Evolutionary conservation across 306 rosid species (phyloP), one percentile per base, ranked within the genome.

Genomic region (Vachellia pachyceras): DNA sequence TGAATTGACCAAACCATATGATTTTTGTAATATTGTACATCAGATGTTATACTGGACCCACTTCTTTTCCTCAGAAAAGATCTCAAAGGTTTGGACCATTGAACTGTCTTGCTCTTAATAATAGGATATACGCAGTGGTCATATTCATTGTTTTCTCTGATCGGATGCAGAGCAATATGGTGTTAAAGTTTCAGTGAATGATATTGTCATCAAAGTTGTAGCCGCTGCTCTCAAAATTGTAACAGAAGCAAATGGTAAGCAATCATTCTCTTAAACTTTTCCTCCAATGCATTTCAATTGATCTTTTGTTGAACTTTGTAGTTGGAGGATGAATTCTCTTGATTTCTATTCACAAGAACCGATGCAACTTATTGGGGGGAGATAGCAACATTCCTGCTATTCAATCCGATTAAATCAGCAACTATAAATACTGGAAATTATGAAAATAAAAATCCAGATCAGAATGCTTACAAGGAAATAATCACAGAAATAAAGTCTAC

Each of bases 171-270:
- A 95, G 86, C 87, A 86, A 87, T 91, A 89, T 89, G 89, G 87
- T 29, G 94, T 95, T 77, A 93, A 95, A 85, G 99, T 95, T 91
- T 95, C 99, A 4, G 99, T 93, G 79, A 95, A 95, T 85, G 99
- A 95, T 77, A 95, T 95, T 79, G 87, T 95, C 80, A 90, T 95
- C 83, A 95, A 93, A 91, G 97, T 97, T 69, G 98, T 95, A 74
- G 99, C 99, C 65, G 90, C 92, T 76, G 90, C 98, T 11, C 89
- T 95, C 40, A 91, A 88, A 91, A 93, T 88, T 85, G 94, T 93
- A 65, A 93, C 93, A 1, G 96, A 91, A 84, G 99, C 99, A 61
- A 95, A 93, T 35, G 99, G 99, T 93, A 95, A 86, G 82, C 54
- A 54, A 65, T 72, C 57, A 55, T 69, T 76, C 42, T 49, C 45